Percentiles rank a stretch among this genome's conserved stretches.
Conservation (phyloP, 1,284 basidiomycete species). For the Spongiforma sp. region DNA sequence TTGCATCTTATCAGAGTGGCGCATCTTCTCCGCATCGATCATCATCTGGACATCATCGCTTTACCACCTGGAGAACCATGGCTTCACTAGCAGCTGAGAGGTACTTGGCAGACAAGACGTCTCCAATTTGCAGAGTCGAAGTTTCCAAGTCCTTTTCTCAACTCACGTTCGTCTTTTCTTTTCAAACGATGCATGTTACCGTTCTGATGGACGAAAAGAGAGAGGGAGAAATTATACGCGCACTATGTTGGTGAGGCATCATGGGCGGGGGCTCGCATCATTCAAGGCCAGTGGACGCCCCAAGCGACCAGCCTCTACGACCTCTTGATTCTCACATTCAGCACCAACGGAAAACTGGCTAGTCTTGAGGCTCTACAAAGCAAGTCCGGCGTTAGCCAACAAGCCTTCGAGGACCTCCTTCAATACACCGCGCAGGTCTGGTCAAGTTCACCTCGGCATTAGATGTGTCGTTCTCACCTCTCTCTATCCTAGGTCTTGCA, state of each 20-base stretch:
- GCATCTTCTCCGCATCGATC: slow-evolving; percentile 18
- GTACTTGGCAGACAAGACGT: slow-evolving; percentile 70
- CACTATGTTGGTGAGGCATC: slow-evolving; percentile 71
- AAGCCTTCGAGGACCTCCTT: slow-evolving; percentile 71
- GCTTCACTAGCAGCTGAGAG: slow-evolving; percentile 53
- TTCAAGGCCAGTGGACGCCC: slow-evolving; percentile 82
- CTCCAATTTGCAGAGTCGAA: slow-evolving; percentile 73
- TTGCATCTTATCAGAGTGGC: slow-evolving; percentile 18
- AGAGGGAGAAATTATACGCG: slow-evolving; percentile 77
- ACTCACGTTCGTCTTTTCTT: slow-evolving; percentile 53
- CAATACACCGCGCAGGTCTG: slow-evolving; percentile 76
- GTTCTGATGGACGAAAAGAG: slow-evolving; percentile 41
- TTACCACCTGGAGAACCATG: slow-evolving; percentile 33
- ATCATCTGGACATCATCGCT: background rate
- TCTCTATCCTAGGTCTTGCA: slow-evolving; percentile 59
- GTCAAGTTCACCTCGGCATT: background rate
- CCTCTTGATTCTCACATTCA: slow-evolving; percentile 72
- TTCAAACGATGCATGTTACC: background rate
- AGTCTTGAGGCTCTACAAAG: slow-evolving; percentile 59
- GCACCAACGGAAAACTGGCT: slow-evolving; percentile 59
- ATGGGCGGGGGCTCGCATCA: slow-evolving; percentile 84
- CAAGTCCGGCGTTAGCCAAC: slow-evolving; percentile 55
- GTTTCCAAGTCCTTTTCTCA: slow-evolving; percentile 69
- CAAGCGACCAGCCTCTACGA: slow-evolving; percentile 66
- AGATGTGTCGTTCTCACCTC: background rate